Conservation (phyloP, 139 green algal genomes). For the Picochlorum sp. region DNA sequence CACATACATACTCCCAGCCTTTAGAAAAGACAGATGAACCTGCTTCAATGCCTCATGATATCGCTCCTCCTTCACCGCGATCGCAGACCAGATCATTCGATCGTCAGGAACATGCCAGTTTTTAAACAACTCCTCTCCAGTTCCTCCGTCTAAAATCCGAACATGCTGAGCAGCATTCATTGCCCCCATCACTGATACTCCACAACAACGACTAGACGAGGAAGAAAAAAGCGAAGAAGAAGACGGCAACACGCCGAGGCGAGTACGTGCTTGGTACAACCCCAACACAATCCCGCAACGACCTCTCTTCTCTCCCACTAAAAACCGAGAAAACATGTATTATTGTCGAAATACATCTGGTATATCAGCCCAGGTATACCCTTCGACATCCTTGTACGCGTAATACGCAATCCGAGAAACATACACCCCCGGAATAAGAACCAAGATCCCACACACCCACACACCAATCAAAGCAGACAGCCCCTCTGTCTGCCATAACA, state of each 20-base stretch:
- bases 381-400: conserved; percentile 9
- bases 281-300: too few relatives aligned
- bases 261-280: too few relatives aligned
- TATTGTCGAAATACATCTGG: conserved; percentile 15
- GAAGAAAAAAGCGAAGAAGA: too few relatives aligned
- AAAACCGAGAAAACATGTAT: too few relatives aligned
- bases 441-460: conserved; percentile 22
- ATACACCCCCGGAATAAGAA: conserved; percentile 31
- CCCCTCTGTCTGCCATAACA: conserved; percentile 27
- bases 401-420: conserved; percentile 27
- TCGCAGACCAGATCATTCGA: not conserved
- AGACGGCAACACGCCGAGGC: too few relatives aligned
- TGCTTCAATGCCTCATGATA: not conserved
- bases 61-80: not conserved
- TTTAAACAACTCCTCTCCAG: not conserved
- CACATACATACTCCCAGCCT: not conserved
- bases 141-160: not conserved
- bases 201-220: too few relatives aligned
- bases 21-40: not conserved
- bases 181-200: too few relatives aligned
- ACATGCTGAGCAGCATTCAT: not conserved
- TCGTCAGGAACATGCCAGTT: not conserved
- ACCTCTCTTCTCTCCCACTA: too few relatives aligned
- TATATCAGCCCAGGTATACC: conserved; percentile 26
- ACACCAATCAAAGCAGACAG: conserved; percentile 21